A percentile compares a stretch with the other conserved stretches of the same genome.
phyloP scores from a whole-genome alignment of 805 yeast genomes.

The Cyberlindnera saturnus region DNA sequence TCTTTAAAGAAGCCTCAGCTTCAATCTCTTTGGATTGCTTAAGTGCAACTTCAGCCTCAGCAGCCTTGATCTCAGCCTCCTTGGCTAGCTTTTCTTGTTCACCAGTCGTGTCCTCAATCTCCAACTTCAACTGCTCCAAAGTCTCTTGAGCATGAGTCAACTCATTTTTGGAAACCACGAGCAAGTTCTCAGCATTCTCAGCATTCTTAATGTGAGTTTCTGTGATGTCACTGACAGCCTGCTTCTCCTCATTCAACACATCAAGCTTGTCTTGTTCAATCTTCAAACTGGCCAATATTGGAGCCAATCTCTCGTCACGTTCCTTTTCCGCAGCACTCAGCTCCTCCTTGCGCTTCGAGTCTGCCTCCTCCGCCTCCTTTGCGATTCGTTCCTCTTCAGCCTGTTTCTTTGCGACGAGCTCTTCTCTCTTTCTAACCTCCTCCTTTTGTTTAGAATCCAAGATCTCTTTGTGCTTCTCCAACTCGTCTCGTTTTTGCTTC shows the following conservation, averaged over 20 bases:
- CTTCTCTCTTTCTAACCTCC: conserved; percentile 20
- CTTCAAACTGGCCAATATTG: conserved; percentile 46
- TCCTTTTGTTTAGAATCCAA: conserved; percentile 28
- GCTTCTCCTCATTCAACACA: conserved; percentile 44
- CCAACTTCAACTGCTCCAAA: conserved; percentile 28
- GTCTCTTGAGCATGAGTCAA: conserved; percentile 31
- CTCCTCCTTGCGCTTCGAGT: conserved; percentile 41
- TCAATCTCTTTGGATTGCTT: conserved; percentile 32
- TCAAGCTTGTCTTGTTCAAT: conserved; percentile 43
- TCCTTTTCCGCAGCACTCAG: conserved; percentile 39
- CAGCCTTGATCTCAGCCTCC: conserved; percentile 25
- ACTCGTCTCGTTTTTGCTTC: conserved; percentile 29
- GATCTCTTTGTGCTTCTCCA: conserved; percentile 31
- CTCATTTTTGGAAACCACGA: conserved; percentile 38
- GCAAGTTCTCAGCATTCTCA: conserved; percentile 34
- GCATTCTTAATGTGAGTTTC: conserved; percentile 39
- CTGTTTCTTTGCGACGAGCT: conserved; percentile 27
- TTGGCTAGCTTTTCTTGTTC: conserved; percentile 27
- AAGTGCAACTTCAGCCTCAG: conserved; percentile 27
- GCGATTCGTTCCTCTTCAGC: conserved; percentile 19
- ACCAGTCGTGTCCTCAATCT: conserved; percentile 24
- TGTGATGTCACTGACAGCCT: conserved; percentile 38
- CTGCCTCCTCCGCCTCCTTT: conserved; percentile 31
- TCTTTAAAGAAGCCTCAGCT: conserved; percentile 30
- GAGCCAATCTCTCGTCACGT: conserved; percentile 48